These are phyloP conservation scores for Metarhizium sp. DNA, from an alignment of 2,329 filamentous ascomycete species.

Conservation along the genomic window DNA sequence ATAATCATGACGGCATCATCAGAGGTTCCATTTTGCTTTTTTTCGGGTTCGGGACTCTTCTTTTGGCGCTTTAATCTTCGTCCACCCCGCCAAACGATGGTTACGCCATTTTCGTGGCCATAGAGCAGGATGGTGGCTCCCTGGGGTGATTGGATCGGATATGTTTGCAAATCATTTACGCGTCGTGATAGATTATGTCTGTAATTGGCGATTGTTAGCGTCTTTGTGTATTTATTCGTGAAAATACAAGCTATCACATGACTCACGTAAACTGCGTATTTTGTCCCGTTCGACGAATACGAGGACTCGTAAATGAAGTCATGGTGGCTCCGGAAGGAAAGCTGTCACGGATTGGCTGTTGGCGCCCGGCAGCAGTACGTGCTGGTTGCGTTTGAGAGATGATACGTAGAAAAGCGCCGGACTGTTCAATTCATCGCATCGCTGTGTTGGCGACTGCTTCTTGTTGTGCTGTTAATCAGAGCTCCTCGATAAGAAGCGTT, in stretches of 20 bases:
- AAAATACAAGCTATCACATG: not conserved
- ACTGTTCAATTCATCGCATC: not conserved
- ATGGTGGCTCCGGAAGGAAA: slow-evolving; percentile 13
- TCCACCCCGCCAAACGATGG: slow-evolving; percentile 53
- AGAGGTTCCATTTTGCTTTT: slow-evolving; percentile 41
- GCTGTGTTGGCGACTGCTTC: not conserved
- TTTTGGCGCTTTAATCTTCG: slow-evolving; percentile 42
- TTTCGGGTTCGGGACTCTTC: slow-evolving; percentile 21
- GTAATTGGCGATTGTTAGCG: not conserved
- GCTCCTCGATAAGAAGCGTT: not conserved
- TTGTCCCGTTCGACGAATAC: slow-evolving; percentile 37
- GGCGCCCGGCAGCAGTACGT: slow-evolving; percentile 4
- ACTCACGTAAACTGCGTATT: slow-evolving; percentile 40
- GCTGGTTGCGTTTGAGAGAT: not conserved
- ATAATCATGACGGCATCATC: slow-evolving; percentile 52
- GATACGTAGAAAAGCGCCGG: not conserved
- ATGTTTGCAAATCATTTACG: slow-evolving; percentile 49
- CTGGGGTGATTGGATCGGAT: slow-evolving; percentile 52
- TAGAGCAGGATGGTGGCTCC: slow-evolving; percentile 55
- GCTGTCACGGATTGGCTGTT: not conserved
- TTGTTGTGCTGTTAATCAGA: not conserved
- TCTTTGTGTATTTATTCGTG: not conserved
- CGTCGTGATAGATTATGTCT: slow-evolving; percentile 52
- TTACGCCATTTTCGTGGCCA: slow-evolving; percentile 54
- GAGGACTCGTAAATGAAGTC: slow-evolving; percentile 24